Evolutionary conservation across 2,329 filamentous ascomycete species (phyloP).

Genomic region (Pseudogymnoascus sp.): DNA sequence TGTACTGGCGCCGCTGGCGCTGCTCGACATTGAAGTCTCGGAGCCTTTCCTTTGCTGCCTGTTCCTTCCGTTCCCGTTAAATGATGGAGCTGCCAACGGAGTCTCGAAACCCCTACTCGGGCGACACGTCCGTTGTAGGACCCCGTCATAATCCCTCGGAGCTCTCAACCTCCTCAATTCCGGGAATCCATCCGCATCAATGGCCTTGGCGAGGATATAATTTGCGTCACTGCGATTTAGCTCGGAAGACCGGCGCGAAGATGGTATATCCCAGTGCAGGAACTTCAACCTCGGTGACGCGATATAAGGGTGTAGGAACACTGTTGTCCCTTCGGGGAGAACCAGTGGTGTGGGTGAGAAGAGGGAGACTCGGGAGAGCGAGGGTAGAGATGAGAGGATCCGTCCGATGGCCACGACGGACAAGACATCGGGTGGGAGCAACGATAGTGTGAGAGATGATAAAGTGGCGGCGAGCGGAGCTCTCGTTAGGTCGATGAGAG

Average conservation of each 20-base stretch:
- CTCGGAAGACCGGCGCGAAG: constrained; percentile 28
- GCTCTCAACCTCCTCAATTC: constrained; percentile 51
- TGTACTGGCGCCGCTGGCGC: constrained; percentile 13
- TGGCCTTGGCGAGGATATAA: constrained; percentile 56
- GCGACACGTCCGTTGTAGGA: constrained; percentile 62
- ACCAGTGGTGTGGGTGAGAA: constrained; percentile 48
- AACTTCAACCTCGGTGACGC: constrained; percentile 46
- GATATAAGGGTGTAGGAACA: constrained; percentile 59
- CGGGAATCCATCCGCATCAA: constrained; percentile 56
- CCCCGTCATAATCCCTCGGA: constrained; percentile 62
- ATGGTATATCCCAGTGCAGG: constrained; percentile 59
- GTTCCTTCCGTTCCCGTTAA: neutral
- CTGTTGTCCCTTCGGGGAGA: constrained; percentile 48
- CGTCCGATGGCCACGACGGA: constrained; percentile 51
- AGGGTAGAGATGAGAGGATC: constrained; percentile 44
- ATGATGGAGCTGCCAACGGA: neutral
- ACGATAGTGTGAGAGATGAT: constrained; percentile 39
- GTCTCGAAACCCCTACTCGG: constrained; percentile 23
- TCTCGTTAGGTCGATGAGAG: constrained; percentile 49
- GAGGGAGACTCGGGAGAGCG: constrained; percentile 42
- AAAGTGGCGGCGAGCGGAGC: constrained; percentile 51
- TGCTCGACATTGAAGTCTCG: neutral
- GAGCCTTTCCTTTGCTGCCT: constrained; percentile 20
- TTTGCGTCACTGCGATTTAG: constrained; percentile 43
- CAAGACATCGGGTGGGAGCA: constrained; percentile 44